Conservation (phyloP, 2,329 filamentous ascomycete species). For the Aspergillus sp. region DNA sequence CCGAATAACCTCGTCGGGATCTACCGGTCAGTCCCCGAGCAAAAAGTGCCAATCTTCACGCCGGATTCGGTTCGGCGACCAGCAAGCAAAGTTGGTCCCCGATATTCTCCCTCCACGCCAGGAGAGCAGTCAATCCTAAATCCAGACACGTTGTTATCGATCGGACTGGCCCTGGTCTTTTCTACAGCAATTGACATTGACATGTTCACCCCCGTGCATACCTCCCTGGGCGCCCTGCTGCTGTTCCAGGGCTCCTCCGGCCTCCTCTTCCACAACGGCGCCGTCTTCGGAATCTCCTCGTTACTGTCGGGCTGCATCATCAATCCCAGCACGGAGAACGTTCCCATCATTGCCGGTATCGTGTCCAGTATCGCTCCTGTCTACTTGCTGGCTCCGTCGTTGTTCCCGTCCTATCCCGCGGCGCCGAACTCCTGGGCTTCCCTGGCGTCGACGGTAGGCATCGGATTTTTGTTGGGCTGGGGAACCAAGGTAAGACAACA, state of each 20-base stretch:
- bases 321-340: slow-evolving; percentile 31
- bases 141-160: no score
- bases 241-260: slow-evolving; percentile 43
- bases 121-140: no score
- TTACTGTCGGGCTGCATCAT: slow-evolving; percentile 35
- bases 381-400: slow-evolving; percentile 34
- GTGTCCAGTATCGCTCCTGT: slow-evolving; percentile 36
- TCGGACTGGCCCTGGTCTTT: no score
- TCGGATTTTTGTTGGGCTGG: slow-evolving; percentile 41
- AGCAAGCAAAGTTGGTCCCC: no score
- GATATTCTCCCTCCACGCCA: no score
- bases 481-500: slow-evolving; percentile 41
- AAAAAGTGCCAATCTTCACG: no score
- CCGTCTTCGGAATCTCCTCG: slow-evolving; percentile 42
- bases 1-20: neutral
- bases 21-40: neutral
- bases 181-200: no score
- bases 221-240: slow-evolving; percentile 42
- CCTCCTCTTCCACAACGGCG: slow-evolving; percentile 44
- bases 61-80: no score
- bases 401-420: slow-evolving; percentile 36
- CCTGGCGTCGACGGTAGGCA: slow-evolving; percentile 29
- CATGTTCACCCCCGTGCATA: slow-evolving; percentile 48
- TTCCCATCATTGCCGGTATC: slow-evolving; percentile 40
- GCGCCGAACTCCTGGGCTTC: slow-evolving; percentile 25